Evolutionary conservation across 208 protist species (phyloP), one percentile per base, ranked within the genome.

Genomic region (Crithidia fasciculata): DNA sequence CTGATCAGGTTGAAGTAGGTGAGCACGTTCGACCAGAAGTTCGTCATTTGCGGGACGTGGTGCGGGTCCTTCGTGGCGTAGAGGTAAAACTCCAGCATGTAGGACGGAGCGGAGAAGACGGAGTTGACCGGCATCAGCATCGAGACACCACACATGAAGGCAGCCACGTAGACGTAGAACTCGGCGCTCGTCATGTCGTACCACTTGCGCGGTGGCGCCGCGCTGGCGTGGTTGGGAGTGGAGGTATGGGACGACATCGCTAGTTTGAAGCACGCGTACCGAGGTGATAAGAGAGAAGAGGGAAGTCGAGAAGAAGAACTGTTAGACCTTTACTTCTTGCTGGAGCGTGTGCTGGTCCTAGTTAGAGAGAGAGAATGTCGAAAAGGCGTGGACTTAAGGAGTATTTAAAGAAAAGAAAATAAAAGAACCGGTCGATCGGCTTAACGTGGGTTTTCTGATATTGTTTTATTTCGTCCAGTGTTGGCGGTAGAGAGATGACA

Each of bases 71-170:
- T 36, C 57, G 64, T 78, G 40, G 86, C 84, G 74, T 86, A 93
- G 50, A 81, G 69, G 75, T 90, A 87, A 72, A 83, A 93, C 53
- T 82, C 45, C 52, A 82, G 37, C 8, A 95, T 93, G 74, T 95
- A 98, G 13, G 69, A 67, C 13, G 86, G 88, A 3, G 91, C 89
- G 13, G 86, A 90, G 69, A 97, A 92, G 69, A 96, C 78, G 41
- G 86, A 76, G 65, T 97, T 97, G 58, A 92, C 70, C 5, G 91
- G 88, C 74, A 96, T 89, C 37, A 98, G 66, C 73, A 91, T 87
- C 18, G 87, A 92, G 5, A 93, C 55, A 49, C 95, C 92, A 44
- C 82, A 86, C 49, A 96, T 49, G 52, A 95, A 65, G 12, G 90
- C 76, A 12, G 87, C 82, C 5, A 84, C 69, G 72, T 93, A 96